Evolutionary conservation across 1,284 basidiomycete species (phyloP).

Genomic region (Apiotrichum porosum): DNA sequence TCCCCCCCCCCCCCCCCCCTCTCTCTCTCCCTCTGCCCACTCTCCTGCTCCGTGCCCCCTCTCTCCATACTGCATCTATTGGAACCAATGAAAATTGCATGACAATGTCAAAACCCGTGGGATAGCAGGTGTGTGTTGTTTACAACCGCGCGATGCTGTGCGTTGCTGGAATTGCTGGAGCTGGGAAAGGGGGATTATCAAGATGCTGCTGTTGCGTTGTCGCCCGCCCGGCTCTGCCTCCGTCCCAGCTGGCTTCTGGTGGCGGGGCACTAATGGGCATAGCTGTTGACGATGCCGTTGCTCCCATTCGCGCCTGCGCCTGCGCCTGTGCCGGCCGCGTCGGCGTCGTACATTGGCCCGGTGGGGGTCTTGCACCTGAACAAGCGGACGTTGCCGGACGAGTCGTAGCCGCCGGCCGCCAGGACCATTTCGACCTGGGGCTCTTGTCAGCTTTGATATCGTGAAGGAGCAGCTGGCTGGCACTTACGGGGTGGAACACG

Average conservation of each 20-base stretch:
- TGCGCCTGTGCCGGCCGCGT: too few species aligned
- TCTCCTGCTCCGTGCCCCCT: too few species aligned
- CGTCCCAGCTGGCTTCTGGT: too few species aligned
- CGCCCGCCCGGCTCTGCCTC: too few species aligned
- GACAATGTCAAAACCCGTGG: constrained; percentile 6
- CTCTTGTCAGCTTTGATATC: neutral
- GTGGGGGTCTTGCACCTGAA: constrained; percentile 34
- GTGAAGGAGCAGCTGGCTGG: neutral
- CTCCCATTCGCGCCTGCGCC: too few species aligned
- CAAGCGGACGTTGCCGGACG: constrained; percentile 43
- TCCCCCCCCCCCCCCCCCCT: neutral
- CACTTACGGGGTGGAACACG: constrained; percentile 48
- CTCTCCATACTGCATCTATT: constrained; percentile 5
- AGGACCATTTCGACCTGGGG: constrained; percentile 43
- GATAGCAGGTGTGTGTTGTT: too few species aligned
- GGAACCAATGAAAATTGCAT: constrained; percentile 10
- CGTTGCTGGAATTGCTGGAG: too few species aligned
- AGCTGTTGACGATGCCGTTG: neutral
- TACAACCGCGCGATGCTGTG: too few species aligned
- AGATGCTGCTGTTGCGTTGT: neutral
- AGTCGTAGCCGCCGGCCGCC: constrained; percentile 46
- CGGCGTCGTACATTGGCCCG: constrained; percentile 5
- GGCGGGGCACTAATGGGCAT: too few species aligned
- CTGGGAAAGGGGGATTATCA: neutral
- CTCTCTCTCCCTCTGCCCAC: neutral